Conservation (phyloP, 352 stramenopile genomes). For the Pythium aphanidermatum region DNA sequence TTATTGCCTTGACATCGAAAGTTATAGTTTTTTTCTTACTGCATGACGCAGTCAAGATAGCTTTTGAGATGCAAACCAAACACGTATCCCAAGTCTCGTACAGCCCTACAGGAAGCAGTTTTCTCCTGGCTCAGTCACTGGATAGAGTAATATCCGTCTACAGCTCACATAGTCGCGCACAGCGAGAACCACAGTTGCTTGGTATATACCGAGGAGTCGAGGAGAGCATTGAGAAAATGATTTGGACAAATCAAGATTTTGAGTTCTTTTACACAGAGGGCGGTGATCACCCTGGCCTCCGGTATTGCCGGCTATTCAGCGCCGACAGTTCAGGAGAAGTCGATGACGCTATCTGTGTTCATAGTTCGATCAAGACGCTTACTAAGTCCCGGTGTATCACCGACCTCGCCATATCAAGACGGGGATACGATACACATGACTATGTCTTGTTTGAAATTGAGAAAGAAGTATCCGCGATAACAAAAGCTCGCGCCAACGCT, state of each 20-base stretch:
- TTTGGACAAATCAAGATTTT: constrained; percentile 42
- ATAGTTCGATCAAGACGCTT: constrained; percentile 8
- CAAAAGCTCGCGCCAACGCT: too few species aligned
- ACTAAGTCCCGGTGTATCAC: background rate
- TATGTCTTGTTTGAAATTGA: constrained; percentile 53
- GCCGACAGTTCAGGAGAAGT: constrained; percentile 32
- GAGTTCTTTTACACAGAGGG: constrained; percentile 40
- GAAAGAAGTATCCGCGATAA: constrained; percentile 12
- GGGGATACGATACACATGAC: constrained; percentile 33
- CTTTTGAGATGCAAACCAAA: constrained; percentile 58
- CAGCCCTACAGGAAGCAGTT: constrained; percentile 45
- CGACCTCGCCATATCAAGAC: background rate
- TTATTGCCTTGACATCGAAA: constrained; percentile 44
- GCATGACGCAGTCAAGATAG: constrained; percentile 50
- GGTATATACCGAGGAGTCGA: constrained; percentile 38
- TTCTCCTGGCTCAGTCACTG: constrained; percentile 32
- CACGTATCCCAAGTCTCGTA: constrained; percentile 59
- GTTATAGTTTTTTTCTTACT: constrained; percentile 58
- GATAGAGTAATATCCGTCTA: constrained; percentile 51
- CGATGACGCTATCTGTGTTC: constrained; percentile 19
- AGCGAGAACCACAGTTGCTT: constrained; percentile 47
- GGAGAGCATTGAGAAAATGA: constrained; percentile 28
- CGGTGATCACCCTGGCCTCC: constrained; percentile 18
- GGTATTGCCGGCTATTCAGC: constrained; percentile 31
- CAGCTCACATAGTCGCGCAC: constrained; percentile 26